These are phyloP conservation scores for Rhizomucor pusillus DNA, from an alignment of 371 early-diverging fungal genomes.

Conservation along the genomic window DNA sequence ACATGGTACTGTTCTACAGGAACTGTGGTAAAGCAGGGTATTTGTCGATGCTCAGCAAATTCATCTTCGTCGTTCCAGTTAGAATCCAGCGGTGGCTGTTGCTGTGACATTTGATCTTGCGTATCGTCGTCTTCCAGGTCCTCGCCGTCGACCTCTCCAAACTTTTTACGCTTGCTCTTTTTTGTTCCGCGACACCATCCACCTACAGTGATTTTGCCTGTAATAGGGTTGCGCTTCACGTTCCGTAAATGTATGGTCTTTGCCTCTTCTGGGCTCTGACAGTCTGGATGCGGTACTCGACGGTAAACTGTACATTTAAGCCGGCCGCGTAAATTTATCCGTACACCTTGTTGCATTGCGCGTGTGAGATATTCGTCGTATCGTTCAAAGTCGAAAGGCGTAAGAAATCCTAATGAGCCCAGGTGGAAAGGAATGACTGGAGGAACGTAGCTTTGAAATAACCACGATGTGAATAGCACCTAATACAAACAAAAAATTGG, in stretches of 20 bases:
- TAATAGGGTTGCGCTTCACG: slow-evolving; percentile 39
- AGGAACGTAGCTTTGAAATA: slow-evolving; percentile 90
- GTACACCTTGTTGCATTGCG: slow-evolving; percentile 69
- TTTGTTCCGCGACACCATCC: slow-evolving; percentile 14
- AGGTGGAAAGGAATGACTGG: slow-evolving; percentile 90
- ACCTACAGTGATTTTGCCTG: slow-evolving; percentile 46
- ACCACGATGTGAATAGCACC: slow-evolving; percentile 85
- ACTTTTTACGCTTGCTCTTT: slow-evolving; percentile 28
- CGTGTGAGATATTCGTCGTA: slow-evolving; percentile 56
- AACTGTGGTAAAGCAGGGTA: slow-evolving; percentile 47
- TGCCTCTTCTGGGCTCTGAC: slow-evolving; percentile 14
- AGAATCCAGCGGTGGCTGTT: too few relatives aligned
- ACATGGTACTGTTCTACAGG: slow-evolving; percentile 63
- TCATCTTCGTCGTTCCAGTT: slow-evolving; percentile 2
- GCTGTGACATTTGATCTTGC: not conserved
- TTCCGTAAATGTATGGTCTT: slow-evolving; percentile 32
- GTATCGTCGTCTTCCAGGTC: slow-evolving; percentile 19
- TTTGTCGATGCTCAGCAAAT: slow-evolving; percentile 30
- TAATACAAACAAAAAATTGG: slow-evolving; percentile 73
- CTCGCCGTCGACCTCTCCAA: slow-evolving; percentile 49
- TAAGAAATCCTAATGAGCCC: slow-evolving; percentile 90
- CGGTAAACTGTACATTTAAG: slow-evolving; percentile 83
- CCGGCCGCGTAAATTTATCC: slow-evolving; percentile 87
- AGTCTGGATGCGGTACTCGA: slow-evolving; percentile 34
- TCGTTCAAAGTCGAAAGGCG: slow-evolving; percentile 77